phyloP scores from a whole-genome alignment of 2,329 filamentous ascomycete species.

The Hypomyces perniciosus region DNA sequence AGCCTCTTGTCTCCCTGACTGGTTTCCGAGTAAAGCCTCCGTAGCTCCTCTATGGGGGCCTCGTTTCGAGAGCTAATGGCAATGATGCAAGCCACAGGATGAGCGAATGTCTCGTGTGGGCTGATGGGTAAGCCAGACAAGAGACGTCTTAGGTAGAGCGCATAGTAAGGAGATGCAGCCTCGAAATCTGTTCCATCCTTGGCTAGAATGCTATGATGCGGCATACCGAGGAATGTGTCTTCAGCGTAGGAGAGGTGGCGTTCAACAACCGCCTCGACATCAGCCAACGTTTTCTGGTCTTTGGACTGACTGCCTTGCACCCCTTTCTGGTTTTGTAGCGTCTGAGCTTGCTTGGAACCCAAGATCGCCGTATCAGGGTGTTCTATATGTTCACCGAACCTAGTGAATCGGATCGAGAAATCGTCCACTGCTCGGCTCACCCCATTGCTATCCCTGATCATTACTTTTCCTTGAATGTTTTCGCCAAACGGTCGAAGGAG shows the following conservation, averaged over 20 bases:
- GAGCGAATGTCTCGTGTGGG: constrained; percentile 87
- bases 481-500: constrained; percentile 89
- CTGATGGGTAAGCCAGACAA: constrained; percentile 72
- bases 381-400: constrained; percentile 56
- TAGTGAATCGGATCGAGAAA: constrained; percentile 80
- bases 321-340: constrained; percentile 32
- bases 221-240: constrained; percentile 39
- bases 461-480: constrained; percentile 77
- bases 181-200: constrained; percentile 40
- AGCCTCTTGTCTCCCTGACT: constrained; percentile 67
- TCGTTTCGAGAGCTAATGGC: constrained; percentile 87
- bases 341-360: constrained; percentile 24
- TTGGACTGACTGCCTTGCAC: constrained; percentile 23
- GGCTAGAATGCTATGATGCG: constrained; percentile 32
- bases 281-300: constrained; percentile 39
- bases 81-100: constrained; percentile 91
- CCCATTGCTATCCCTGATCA: constrained; percentile 83
- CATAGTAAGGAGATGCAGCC: constrained; percentile 71
- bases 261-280: constrained; percentile 76
- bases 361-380: constrained; percentile 37
- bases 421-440: constrained; percentile 79
- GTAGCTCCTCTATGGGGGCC: constrained; percentile 78
- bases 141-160: constrained; percentile 75
- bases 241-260: constrained; percentile 74
- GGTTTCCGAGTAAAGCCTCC: constrained; percentile 79